Conservation (phyloP, 768 basidiomycete species). For the Serendipita vermifera region DNA sequence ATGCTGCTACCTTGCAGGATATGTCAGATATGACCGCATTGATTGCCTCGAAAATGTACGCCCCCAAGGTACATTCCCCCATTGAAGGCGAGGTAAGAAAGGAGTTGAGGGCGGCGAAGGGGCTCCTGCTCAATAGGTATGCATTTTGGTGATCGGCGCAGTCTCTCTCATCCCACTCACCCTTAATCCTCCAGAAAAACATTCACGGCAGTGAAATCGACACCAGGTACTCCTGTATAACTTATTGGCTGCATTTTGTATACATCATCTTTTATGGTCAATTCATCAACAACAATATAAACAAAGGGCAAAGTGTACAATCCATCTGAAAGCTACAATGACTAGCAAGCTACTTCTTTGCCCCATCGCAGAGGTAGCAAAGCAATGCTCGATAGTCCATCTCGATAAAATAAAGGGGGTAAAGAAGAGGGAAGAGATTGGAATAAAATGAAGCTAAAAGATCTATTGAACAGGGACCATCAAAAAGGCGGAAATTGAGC, state of each 20-base stretch:
- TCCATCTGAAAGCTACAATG: too few species aligned
- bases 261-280: too few species aligned
- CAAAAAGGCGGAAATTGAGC: neutral
- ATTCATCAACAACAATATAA: too few species aligned
- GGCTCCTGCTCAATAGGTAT: neutral
- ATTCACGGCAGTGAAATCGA: too few species aligned
- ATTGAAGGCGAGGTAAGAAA: slow-evolving; percentile 8
- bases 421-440: neutral
- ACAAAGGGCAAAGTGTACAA: too few species aligned
- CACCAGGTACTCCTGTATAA: too few species aligned
- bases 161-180: neutral
- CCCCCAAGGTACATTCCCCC: neutral
- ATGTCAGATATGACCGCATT: slow-evolving; percentile 6
- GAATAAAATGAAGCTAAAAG: neutral
- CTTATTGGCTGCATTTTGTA: too few species aligned
- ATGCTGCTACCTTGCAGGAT: slow-evolving; percentile 2
- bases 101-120: slow-evolving; percentile 2
- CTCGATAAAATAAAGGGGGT: too few species aligned
- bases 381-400: neutral
- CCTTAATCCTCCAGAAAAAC: neutral
- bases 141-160: neutral
- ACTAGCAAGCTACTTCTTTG: too few species aligned
- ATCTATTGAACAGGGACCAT: neutral
- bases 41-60: slow-evolving; percentile 6
- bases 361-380: too few species aligned